Base-by-base conservation (phyloP, 1,139 yeast species). In the Candida sp. region DNA sequence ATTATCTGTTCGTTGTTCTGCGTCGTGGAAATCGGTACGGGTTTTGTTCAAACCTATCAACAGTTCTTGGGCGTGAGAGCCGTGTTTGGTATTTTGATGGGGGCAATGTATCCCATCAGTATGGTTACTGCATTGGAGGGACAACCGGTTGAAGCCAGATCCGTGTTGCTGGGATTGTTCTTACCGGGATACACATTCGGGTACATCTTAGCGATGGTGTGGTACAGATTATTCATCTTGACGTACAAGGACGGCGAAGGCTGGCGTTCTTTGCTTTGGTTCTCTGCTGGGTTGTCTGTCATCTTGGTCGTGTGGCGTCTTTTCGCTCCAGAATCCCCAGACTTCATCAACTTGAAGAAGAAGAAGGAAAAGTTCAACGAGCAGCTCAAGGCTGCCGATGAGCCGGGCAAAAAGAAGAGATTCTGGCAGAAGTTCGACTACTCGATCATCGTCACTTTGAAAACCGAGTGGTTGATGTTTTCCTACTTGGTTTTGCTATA, bases 231-330 rank as follows among this genome's bases (percentile, higher is more conserved):
- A 54, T 88, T 84, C 63, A 90, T 91, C 58, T 74, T 79, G 56
- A 85, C 89, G 26, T 83, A 59, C 86, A 50, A 80, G 83, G 49
- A 47, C 4, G 58, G 58, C 31, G 65, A 63, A 58, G 78, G 82
- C 1, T 90, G 96, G 96, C 79, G 96, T 63, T 80, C 91, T 1
- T 74, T 89, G 56, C 87, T 85, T 67, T 89, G 96, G 92, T 88
- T 90, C 61, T 83, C 89, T 48, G 85, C 94, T 27, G 89, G 93
- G 27, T 67, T 70, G 22, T 74, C 77, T 7, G 66, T 71, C 3
- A 49, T 73, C 28, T 65, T 73, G 45, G 63, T 73, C 28, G 50
- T 62, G 22, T 72, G 75, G 75, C 65, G 77, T 55, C 56, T 60
- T 28, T 62, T 60, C 44, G 60, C 63, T 44, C 75, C 77, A 1